Conservation (phyloP, 1,284 basidiomycete species). For the Puccinia polysora region DNA sequence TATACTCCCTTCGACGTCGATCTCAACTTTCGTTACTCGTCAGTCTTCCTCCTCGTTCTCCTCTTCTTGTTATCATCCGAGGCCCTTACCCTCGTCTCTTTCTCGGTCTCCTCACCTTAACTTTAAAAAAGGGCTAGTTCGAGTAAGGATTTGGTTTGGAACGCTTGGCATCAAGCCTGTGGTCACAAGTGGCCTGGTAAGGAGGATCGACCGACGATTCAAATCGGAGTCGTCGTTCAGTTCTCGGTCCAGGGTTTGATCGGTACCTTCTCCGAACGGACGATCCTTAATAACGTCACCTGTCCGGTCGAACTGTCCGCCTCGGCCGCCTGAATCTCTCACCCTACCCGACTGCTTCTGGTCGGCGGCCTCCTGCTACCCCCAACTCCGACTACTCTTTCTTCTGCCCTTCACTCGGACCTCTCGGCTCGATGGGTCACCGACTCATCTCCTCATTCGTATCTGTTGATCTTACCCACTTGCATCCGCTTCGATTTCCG, state of each 20-base stretch:
- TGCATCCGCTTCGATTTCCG: too few species aligned
- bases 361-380: too few species aligned
- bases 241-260: background rate
- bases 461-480: too few species aligned
- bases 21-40: conserved; percentile 23
- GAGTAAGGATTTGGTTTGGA: conserved; percentile 22
- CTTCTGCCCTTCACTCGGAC: too few species aligned
- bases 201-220: conserved; percentile 11
- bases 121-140: background rate
- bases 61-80: background rate
- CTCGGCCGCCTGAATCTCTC: conserved; percentile 18
- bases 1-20: conserved; percentile 24
- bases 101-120: background rate
- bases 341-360: too few species aligned
- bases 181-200: conserved; percentile 40
- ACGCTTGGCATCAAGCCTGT: conserved; percentile 23
- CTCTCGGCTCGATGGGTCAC: too few species aligned
- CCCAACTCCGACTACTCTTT: too few species aligned
- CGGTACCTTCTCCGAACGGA: conserved; percentile 15
- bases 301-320: conserved; percentile 33
- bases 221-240: conserved; percentile 13
- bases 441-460: too few species aligned
- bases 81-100: background rate
- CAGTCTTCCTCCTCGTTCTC: background rate
- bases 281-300: conserved; percentile 11